Percentiles rank a stretch among this genome's conserved stretches.
These are phyloP conservation scores for Balamuthia mandrillaris DNA, from an alignment of 208 protist genomes.

Conservation along the genomic window DNA sequence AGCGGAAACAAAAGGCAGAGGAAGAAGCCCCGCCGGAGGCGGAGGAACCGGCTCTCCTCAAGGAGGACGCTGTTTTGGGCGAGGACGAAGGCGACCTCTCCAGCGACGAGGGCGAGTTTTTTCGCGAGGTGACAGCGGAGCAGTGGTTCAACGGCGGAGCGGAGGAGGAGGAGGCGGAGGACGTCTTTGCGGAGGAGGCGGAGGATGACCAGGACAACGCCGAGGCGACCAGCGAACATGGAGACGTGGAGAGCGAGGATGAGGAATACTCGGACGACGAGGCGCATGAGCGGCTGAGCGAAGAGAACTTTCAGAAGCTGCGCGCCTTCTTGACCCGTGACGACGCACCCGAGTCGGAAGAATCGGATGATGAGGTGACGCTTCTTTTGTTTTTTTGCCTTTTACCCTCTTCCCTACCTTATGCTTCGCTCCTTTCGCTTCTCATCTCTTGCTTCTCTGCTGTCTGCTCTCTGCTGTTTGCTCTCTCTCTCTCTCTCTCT, in stretches of 20 bases:
- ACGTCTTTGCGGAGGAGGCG: neutral
- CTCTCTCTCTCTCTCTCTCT: no score
- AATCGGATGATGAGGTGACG: conserved; percentile 20
- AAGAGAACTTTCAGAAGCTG: conserved; percentile 14
- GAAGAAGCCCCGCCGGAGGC: no score
- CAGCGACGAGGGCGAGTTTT: no score
- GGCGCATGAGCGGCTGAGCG: neutral
- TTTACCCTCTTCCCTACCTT: neutral
- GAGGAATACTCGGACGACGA: conserved; percentile 11
- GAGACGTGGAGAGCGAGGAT: neutral
- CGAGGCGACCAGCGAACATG: neutral
- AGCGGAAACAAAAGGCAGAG: no score
- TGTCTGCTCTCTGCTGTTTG: neutral
- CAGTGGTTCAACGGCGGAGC: conserved; percentile 26
- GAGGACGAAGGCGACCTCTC: no score
- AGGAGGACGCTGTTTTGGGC: no score
- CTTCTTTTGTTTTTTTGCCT: neutral
- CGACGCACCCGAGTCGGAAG: neutral
- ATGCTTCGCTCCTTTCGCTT: neutral
- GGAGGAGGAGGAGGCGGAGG: conserved; percentile 6
- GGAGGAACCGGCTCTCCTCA: no score
- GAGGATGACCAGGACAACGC: neutral
- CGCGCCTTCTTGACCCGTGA: neutral
- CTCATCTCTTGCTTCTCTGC: neutral
- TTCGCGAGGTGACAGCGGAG: conserved; percentile 14